These are phyloP conservation scores for Leucocoprinus birnbaumii DNA, from an alignment of 768 basidiomycete species.

Conservation along the genomic window DNA sequence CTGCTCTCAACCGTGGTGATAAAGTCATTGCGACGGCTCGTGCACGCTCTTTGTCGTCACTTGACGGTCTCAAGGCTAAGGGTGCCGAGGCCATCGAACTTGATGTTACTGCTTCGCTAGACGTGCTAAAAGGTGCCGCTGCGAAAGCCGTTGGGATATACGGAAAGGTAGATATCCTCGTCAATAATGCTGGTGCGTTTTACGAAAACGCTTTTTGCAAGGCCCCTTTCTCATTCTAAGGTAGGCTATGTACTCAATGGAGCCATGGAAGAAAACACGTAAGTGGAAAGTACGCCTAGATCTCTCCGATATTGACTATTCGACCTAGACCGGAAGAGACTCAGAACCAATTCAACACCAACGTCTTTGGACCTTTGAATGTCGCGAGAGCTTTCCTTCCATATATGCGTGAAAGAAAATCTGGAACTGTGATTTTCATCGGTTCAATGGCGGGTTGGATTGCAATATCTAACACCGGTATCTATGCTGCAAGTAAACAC, in stretches of 20 bases:
- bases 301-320: neutral
- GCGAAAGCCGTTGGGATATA: conserved; percentile 33
- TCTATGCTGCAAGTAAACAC: conserved; percentile 39
- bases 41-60: conserved; percentile 30
- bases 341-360: conserved; percentile 35
- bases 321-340: conserved; percentile 38
- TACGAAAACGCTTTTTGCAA: no score
- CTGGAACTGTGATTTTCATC: conserved; percentile 40
- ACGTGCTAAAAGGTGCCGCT: conserved; percentile 30
- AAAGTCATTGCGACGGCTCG: conserved; percentile 47
- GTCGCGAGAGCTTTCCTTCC: conserved; percentile 45
- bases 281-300: conserved; percentile 7
- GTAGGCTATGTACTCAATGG: conserved; percentile 36
- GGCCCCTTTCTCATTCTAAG: no score
- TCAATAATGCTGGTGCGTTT: conserved; percentile 49
- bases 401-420: conserved; percentile 39
- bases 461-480: conserved; percentile 26
- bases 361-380: conserved; percentile 43
- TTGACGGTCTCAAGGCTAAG: conserved; percentile 31
- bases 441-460: conserved; percentile 44
- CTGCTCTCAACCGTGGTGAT: conserved; percentile 42
- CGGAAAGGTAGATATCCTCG: conserved; percentile 40
- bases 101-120: conserved; percentile 31
- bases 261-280: conserved; percentile 31
- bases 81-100: conserved; percentile 38